phyloP scores from a whole-genome alignment of 2,329 filamentous ascomycete genomes.

The Colletotrichum sublineola region DNA sequence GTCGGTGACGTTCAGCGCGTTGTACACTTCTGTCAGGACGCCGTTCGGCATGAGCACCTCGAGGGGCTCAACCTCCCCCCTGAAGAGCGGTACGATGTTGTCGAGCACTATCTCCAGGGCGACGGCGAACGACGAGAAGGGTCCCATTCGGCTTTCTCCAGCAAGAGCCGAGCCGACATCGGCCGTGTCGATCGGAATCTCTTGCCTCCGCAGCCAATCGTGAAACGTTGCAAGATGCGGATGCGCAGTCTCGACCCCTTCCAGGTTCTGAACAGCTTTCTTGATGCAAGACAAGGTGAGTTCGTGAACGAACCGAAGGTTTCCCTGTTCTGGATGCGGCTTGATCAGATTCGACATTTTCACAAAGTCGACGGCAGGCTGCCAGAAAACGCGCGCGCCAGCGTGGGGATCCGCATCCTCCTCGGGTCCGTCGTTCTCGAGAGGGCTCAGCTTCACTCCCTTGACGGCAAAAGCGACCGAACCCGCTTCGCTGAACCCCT shows the following conservation, averaged over 20 bases:
- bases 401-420: constrained; percentile 20
- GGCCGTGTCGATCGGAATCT: not conserved
- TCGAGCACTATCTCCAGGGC: constrained; percentile 46
- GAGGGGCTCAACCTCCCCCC: constrained; percentile 49
- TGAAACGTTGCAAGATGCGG: constrained; percentile 2
- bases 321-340: not conserved
- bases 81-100: constrained; percentile 49
- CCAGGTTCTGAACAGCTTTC: not conserved
- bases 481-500: not conserved
- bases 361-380: constrained; percentile 26
- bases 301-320: not conserved
- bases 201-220: constrained; percentile 10
- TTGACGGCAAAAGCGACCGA: not conserved
- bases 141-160: not conserved
- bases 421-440: constrained; percentile 8
- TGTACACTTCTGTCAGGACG: constrained; percentile 49
- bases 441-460: constrained; percentile 18
- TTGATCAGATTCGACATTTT: constrained; percentile 8
- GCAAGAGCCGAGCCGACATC: not conserved
- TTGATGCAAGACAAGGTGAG: constrained; percentile 12
- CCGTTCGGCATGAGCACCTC: constrained; percentile 51
- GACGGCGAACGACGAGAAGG: not conserved
- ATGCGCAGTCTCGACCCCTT: not conserved
- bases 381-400: constrained; percentile 27
- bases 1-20: constrained; percentile 10